phyloP scores from a whole-genome alignment of 257 asterid species.

The Ilex asprella region DNA sequence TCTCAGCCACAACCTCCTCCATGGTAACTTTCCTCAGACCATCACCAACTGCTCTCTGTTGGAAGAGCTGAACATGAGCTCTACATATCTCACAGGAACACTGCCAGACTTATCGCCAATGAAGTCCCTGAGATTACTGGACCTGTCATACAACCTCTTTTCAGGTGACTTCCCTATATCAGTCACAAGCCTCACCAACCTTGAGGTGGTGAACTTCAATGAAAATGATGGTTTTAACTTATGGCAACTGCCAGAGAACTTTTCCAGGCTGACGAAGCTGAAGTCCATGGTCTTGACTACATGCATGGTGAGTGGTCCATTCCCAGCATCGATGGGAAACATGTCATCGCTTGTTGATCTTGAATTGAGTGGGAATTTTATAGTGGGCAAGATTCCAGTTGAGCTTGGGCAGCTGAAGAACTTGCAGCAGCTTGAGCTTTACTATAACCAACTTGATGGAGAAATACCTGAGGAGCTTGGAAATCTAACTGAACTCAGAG shows the following conservation, averaged over 20 bases:
- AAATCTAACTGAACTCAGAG: not conserved
- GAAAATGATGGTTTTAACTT: not conserved
- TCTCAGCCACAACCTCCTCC: not conserved
- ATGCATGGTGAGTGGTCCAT: not conserved
- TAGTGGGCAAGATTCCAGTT: not conserved
- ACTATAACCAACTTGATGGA: not conserved
- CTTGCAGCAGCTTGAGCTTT: conserved; percentile 6
- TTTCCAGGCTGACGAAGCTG: not conserved
- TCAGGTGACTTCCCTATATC: not conserved
- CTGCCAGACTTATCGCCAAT: conserved; percentile 1
- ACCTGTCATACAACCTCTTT: not conserved
- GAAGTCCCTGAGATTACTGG: not conserved
- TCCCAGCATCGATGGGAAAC: conserved; percentile 1
- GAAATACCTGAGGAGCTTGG: conserved; percentile 3
- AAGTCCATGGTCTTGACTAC: conserved; percentile 1
- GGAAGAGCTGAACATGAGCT: conserved; percentile 2
- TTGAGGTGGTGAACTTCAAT: not conserved
- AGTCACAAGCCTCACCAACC: not conserved
- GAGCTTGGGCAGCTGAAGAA: not conserved
- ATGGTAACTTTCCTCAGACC: not conserved
- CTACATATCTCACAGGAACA: not conserved
- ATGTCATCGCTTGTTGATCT: conserved; percentile 1
- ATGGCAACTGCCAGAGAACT: conserved; percentile 1
- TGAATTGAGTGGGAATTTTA: not conserved
- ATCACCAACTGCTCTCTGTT: conserved; percentile 1